phyloP scores from a whole-genome alignment of 1,284 basidiomycete species.

The Crepidotus sp. region DNA sequence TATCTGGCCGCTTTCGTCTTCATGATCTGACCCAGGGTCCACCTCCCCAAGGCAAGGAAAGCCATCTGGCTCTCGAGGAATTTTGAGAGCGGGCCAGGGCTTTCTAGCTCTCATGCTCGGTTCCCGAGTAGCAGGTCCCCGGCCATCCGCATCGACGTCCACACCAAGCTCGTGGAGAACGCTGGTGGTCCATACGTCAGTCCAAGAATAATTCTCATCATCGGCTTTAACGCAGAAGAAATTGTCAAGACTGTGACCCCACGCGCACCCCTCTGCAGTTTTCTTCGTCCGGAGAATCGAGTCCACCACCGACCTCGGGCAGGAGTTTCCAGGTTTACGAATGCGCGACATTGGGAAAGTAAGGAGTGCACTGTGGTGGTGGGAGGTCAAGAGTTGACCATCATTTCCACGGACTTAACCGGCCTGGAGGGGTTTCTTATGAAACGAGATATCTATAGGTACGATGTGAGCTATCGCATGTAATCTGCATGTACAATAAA shows the following conservation, averaged over 20 bases:
- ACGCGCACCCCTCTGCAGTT: conserved; percentile 14
- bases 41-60: background rate
- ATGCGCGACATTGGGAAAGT: conserved; percentile 2
- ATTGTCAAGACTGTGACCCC: conserved; percentile 14
- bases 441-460: background rate
- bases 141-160: background rate
- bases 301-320: conserved; percentile 4
- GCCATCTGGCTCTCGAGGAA: background rate
- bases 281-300: conserved; percentile 10
- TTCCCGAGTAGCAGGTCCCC: background rate
- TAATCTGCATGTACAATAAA: background rate
- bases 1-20: background rate
- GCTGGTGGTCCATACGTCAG: conserved; percentile 16
- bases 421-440: too few relatives aligned
- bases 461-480: background rate
- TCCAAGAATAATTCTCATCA: conserved; percentile 12
- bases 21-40: conserved; percentile 9
- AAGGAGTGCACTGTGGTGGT: too few relatives aligned
- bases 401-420: too few relatives aligned
- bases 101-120: conserved; percentile 6
- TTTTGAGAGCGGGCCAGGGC: conserved; percentile 9
- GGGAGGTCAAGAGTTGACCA: background rate
- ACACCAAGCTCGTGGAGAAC: conserved; percentile 11
- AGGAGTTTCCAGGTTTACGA: conserved; percentile 8
- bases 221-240: conserved; percentile 9